phyloP scores from a whole-genome alignment of 176 grass and related monocot genomes.

The Oryza nivara region DNA sequence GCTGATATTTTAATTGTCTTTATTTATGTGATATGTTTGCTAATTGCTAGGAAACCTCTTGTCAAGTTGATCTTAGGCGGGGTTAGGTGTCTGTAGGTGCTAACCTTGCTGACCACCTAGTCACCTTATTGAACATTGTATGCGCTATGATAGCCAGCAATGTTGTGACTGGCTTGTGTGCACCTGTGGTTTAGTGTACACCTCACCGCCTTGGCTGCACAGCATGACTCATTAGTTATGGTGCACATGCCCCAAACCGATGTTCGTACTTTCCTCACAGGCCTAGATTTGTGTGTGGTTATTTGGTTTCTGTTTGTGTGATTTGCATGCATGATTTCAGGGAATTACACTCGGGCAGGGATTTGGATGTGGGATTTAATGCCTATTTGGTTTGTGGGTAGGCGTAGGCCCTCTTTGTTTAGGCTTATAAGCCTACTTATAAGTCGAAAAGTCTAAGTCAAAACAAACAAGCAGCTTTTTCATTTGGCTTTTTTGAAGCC shows the following conservation, averaged over 20 bases:
- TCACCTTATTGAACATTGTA: background rate
- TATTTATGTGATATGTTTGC: background rate
- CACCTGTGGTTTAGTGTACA: slow-evolving; percentile 12
- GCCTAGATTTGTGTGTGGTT: background rate
- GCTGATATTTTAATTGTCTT: background rate
- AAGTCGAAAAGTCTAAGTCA: no score
- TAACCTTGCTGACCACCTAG: background rate
- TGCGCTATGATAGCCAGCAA: background rate
- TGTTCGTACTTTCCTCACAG: background rate
- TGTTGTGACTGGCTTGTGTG: slow-evolving; percentile 12
- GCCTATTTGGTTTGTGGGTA: background rate
- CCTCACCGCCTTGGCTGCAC: background rate
- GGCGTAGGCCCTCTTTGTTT: no score
- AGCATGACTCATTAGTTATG: background rate
- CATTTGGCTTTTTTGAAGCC: no score
- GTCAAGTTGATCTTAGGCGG: no score
- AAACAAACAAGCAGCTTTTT: no score
- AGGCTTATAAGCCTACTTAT: no score
- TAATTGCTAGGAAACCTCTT: background rate
- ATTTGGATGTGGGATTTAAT: background rate
- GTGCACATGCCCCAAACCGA: background rate
- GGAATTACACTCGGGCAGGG: background rate
- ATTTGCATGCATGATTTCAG: background rate
- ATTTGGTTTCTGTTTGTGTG: slow-evolving; percentile 9
- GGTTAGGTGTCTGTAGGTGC: background rate